A percentile compares a stretch with the other conserved stretches of the same genome.
Conservation (phyloP, 495 filamentous ascomycete species). For the Aspergillus asperescens region DNA sequence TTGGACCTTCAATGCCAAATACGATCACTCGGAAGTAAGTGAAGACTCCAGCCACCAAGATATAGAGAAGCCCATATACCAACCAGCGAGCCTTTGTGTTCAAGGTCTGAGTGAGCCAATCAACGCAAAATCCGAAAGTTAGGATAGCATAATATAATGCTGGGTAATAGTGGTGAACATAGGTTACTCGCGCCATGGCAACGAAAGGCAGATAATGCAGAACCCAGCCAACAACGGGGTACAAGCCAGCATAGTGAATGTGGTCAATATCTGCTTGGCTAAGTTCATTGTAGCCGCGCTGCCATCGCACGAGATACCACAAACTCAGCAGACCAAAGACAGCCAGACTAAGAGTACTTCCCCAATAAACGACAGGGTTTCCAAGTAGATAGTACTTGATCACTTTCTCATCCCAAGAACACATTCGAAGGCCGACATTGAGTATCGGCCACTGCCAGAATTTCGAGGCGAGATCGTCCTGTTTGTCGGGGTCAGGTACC, state of each 20-base stretch:
- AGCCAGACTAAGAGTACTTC: conserved; percentile 71
- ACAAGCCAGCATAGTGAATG: conserved; percentile 88
- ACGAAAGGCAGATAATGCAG: conserved; percentile 94
- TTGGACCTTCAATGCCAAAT: conserved; percentile 87
- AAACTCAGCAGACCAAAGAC: conserved; percentile 63
- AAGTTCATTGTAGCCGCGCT: conserved; percentile 86
- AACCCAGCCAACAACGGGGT: conserved; percentile 90
- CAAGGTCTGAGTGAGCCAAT: conserved; percentile 68
- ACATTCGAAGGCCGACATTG: conserved; percentile 94
- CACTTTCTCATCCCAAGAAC: conserved; percentile 91
- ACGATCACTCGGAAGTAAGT: conserved; percentile 88
- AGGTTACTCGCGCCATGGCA: conserved; percentile 96
- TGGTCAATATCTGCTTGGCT: conserved; percentile 75
- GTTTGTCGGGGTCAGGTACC: conserved; percentile 97
- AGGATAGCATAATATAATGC: conserved; percentile 98
- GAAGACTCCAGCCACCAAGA: conserved; percentile 70
- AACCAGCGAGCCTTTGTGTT: conserved; percentile 53
- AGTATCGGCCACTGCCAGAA: conserved; percentile 99
- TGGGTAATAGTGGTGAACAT: conserved; percentile 98
- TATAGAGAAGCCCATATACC: conserved; percentile 68
- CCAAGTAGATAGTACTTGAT: conserved; percentile 98
- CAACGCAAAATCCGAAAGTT: conserved; percentile 77
- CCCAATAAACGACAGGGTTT: conserved; percentile 96
- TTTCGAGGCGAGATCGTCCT: conserved; percentile 92
- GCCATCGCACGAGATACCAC: conserved; percentile 94